These are phyloP conservation scores for Chlamydomonas schloesseri DNA, from an alignment of 139 green algal genomes.

Conservation along the genomic window DNA sequence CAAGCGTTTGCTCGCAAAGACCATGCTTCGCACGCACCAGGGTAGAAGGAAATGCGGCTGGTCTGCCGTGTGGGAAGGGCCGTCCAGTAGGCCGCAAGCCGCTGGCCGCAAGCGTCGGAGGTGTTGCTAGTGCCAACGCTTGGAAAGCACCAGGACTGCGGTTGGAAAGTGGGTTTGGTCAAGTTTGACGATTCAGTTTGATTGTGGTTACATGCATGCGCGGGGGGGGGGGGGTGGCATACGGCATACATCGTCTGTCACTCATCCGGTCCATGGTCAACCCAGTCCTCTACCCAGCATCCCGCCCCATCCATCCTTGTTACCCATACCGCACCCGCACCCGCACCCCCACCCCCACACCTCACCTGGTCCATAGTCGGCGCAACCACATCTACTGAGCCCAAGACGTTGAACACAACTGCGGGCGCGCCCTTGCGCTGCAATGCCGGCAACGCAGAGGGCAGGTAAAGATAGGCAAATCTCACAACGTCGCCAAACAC, in stretches of 20 bases:
- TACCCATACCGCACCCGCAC: background rate
- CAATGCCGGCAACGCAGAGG: too few relatives aligned
- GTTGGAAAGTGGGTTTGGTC: background rate
- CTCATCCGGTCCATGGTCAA: too few relatives aligned
- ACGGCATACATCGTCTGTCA: background rate
- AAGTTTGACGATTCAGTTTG: background rate
- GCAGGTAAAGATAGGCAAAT: too few relatives aligned
- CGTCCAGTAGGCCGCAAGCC: constrained; percentile 62
- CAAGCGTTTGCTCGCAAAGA: too few relatives aligned
- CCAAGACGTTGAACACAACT: constrained; percentile 44
- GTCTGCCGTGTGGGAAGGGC: constrained; percentile 42
- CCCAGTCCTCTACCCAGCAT: too few relatives aligned
- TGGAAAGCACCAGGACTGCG: constrained; percentile 68
- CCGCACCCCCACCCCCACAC: too few relatives aligned
- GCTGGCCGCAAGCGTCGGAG: constrained; percentile 41
- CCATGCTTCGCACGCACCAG: too few relatives aligned
- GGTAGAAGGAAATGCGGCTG: constrained; percentile 44
- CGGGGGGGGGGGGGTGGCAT: background rate
- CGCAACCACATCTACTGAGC: constrained; percentile 37
- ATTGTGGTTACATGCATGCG: background rate
- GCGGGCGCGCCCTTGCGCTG: constrained; percentile 61
- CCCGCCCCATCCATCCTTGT: background rate
- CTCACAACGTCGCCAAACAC: too few relatives aligned
- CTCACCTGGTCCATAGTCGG: constrained; percentile 61
- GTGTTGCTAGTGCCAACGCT: too few relatives aligned